Base-by-base conservation (phyloP, 2,329 filamentous ascomycete genomes). In the Berkeleyomyces basicola region DNA sequence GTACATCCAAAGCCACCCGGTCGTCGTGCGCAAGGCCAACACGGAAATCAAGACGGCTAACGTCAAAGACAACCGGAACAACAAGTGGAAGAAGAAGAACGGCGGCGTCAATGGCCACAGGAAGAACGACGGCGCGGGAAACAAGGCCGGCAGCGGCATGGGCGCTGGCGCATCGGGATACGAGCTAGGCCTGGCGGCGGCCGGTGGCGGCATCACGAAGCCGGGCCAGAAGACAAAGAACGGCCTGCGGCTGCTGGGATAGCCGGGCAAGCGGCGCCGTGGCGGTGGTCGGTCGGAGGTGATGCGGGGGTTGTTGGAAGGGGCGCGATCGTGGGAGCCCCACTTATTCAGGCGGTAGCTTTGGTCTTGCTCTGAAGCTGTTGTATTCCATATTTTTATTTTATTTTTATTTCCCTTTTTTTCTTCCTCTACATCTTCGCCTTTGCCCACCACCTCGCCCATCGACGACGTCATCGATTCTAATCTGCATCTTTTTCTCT, bases 1-100 rank as follows among this genome's bases (percentile, higher is more conserved):
- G 76, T 99, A 99, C 74, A 97, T 99, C 71, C 92, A 95, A 69
- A 96, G 90, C 72, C 93, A 97, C 73, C 93, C 93, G 0, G 88
- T 96, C 37, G 78, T 88, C 36, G 82, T 97, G 67, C 85, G 88
- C 73, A 88, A 93, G 72, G 90, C 88, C 67, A 95, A 86, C 68
- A 96, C 92, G 4, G 91, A 97, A 73, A 90, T 99, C 73, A 90
- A 88, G 71, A 83, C 90, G 3, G 79, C 84, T 10, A 80, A 79
- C n/a, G 80, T 82, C 68, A 84, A 82, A 69, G 85, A 87, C 51
- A 82, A 82, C 68, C 64, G 65, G 60, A 65, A 67, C 58, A 65
- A 67, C 58, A 62, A 65, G 31, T 62, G 64, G 9, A 71, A 72
- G 37, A 68, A 69, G 66, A 71, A 75, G 67, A 73, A 71, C 58